phyloP scores from a whole-genome alignment of 108 stramenopile species.

The Stephanodiscus minutulus region DNA sequence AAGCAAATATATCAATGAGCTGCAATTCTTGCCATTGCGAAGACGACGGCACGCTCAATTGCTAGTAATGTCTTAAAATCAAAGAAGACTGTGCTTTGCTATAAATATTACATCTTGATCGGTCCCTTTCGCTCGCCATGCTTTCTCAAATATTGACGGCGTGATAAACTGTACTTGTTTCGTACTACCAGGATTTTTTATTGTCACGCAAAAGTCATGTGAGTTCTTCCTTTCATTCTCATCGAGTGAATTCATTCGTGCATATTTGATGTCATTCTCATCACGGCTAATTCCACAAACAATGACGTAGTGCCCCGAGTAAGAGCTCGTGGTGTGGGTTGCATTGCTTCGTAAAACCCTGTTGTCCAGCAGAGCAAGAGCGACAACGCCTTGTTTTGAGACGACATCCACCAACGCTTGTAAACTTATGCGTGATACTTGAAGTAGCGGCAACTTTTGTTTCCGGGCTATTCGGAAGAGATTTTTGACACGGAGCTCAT shows the following conservation, averaged over 20 bases:
- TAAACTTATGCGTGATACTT: conserved; percentile 35
- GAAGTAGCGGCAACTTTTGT: conserved; percentile 34
- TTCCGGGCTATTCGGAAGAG: conserved; percentile 27
- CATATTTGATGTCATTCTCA: conserved; percentile 31
- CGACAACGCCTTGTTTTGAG: conserved; percentile 57
- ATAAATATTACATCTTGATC: conserved; percentile 82
- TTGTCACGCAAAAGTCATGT: conserved; percentile 40
- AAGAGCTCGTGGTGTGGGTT: conserved; percentile 10
- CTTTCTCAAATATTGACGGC: conserved; percentile 53
- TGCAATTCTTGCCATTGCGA: neutral
- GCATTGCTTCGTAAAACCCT: conserved; percentile 26
- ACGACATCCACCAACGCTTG: conserved; percentile 52
- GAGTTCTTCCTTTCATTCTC: neutral
- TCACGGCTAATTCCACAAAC: conserved; percentile 62
- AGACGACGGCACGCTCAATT: neutral
- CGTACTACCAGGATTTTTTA: conserved; percentile 48
- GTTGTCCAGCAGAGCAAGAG: conserved; percentile 76
- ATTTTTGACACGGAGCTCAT: conserved; percentile 56
- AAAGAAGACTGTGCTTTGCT: conserved; percentile 5
- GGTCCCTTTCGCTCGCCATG: conserved; percentile 76
- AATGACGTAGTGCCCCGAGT: conserved; percentile 76
- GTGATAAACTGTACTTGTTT: conserved; percentile 42
- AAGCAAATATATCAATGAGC: conserved; percentile 23
- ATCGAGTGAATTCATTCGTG: conserved; percentile 22
- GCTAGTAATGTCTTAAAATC: neutral